Conservation (phyloP, 1,284 basidiomycete genomes). For the Flammula alnicola region DNA sequence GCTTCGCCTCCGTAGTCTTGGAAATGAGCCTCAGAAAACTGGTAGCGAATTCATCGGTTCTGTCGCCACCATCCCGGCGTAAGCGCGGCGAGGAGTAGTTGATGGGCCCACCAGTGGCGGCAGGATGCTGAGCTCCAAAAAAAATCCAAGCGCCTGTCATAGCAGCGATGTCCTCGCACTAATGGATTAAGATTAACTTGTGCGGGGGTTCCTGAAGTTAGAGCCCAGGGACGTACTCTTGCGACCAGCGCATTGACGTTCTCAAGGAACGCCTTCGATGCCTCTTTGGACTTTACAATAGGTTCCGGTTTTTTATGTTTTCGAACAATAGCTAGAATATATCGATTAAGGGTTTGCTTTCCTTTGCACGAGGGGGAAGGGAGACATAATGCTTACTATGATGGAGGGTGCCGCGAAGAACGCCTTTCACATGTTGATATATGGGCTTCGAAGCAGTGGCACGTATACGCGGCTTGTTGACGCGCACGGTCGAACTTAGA, state of each 20-base stretch:
- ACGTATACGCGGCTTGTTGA: neutral
- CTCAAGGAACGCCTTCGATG: constrained; percentile 11
- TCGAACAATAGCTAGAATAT: constrained; percentile 6
- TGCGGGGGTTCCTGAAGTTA: neutral
- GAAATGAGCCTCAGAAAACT: neutral
- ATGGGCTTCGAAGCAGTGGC: constrained; percentile 1
- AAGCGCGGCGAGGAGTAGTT: constrained; percentile 1
- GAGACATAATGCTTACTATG: constrained; percentile 4
- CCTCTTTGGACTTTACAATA: neutral
- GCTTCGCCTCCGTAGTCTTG: neutral
- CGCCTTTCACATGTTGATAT: neutral
- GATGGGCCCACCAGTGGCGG: neutral
- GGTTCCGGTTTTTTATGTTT: constrained; percentile 3
- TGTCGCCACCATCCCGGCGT: neutral
- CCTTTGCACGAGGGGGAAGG: neutral
- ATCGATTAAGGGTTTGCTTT: neutral
- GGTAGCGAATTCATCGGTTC: neutral
- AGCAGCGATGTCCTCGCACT: neutral
- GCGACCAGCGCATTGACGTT: constrained; percentile 8
- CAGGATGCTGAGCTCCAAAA: constrained; percentile 2
- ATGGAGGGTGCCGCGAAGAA: neutral
- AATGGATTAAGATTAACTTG: neutral
- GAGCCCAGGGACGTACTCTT: neutral
- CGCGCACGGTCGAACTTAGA: no score
- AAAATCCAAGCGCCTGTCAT: constrained; percentile 3